These are phyloP conservation scores for Lepidium campestre DNA, from an alignment of 441 rosid species.

Conservation along the genomic window DNA sequence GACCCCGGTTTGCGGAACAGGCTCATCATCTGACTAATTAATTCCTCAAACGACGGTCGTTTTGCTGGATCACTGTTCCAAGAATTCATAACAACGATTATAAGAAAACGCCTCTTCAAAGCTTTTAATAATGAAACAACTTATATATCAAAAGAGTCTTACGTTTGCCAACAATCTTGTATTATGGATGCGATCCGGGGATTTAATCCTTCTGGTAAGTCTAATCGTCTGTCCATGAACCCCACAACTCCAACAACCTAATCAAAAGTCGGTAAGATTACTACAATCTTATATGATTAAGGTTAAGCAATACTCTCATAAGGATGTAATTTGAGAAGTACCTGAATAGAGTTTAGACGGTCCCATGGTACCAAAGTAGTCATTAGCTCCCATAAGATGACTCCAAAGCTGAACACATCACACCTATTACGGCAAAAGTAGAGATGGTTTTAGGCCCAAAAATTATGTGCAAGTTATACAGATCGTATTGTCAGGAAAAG, in stretches of 20 bases:
- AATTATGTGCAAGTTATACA: background rate
- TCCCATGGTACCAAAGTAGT: conserved; percentile 72
- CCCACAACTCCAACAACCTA: conserved; percentile 84
- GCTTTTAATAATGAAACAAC: background rate
- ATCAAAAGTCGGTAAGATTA: background rate
- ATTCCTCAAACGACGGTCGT: conserved; percentile 71
- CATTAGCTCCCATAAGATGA: conserved; percentile 79
- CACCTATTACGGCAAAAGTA: conserved; percentile 39
- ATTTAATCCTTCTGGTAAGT: conserved; percentile 61
- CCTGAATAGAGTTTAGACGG: conserved; percentile 65
- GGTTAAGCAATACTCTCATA: background rate
- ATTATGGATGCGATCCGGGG: conserved; percentile 59
- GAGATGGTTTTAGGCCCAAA: background rate
- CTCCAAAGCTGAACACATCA: conserved; percentile 81
- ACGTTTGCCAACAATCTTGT: conserved; percentile 74
- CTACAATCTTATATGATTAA: background rate
- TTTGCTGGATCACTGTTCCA: conserved; percentile 51
- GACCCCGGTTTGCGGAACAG: conserved; percentile 34
- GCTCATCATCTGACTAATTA: conserved; percentile 47
- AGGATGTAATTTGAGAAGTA: background rate
- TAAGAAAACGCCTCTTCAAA: background rate
- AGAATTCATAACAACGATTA: background rate
- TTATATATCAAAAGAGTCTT: background rate
- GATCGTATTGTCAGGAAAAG: background rate
- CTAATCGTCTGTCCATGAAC: conserved; percentile 81